Evolutionary conservation across 352 stramenopile genomes (phyloP), one percentile per base, ranked within the genome.

Genomic region (Pythium dissimile): DNA sequence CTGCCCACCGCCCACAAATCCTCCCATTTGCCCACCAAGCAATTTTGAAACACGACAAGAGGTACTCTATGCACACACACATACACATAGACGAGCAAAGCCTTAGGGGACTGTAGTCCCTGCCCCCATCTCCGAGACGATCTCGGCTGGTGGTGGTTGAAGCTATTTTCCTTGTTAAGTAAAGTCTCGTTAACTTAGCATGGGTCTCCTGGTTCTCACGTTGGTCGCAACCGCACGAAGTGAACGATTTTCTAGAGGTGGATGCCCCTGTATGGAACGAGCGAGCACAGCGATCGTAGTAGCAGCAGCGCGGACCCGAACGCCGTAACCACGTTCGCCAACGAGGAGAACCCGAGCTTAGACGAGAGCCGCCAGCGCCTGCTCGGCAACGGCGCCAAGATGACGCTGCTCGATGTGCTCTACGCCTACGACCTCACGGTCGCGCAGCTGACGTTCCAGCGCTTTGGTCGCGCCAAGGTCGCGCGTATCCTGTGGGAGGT

Each of bases 401-500:
- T 92, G 75, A 84, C 69, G 43, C 49, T 90, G 37, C 48, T 54
- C 23, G 71, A 92, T 21, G 67, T 67, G 21, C 48, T 92, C 26
- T 90, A 90, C 62, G 68, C 77, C 30, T 82, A 88, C 68, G 84
- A 93, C 69, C 67, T 93, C 55, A 84, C 71, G 65, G 70, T 77
- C 67, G 83, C 79, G 57, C 82, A 80, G 64, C 73, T 81, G 46
- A 49, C 84, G 24, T 89, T 87, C 72, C 79, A 86, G 49, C 71
- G 72, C 45, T 90, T 86, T 54, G 80, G 79, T 2, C 72, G 72
- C 37, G 59, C 73, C 48, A 62, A 66, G 23, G 72, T 48, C 21
- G 54, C 61, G 42, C 74, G 78, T 8, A 54, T 86, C n/a, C 71
- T 79, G 41, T 88, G 80, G 80, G 84, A 94, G 56, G 59, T 88